A percentile compares a stretch with the other conserved stretches of the same genome.
phyloP scores from a whole-genome alignment of 345 rosid species.

The Conringia planisiliqua region DNA sequence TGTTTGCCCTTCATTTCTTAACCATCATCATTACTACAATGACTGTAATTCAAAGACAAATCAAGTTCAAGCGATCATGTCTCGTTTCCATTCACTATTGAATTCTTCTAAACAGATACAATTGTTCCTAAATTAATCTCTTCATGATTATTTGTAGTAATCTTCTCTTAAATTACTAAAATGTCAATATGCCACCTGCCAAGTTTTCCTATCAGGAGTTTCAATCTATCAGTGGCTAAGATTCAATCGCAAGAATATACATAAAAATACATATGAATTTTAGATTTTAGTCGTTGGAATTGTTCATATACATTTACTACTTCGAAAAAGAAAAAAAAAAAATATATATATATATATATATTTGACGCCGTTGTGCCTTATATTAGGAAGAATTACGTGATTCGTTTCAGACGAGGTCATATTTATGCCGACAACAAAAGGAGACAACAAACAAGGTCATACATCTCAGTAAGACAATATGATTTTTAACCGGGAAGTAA shows the following conservation, averaged over 20 bases:
- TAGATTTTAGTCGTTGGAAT: background rate
- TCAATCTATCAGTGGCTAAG: background rate
- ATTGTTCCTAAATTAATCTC: background rate
- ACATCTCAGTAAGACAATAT: background rate
- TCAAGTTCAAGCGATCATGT: slow-evolving; percentile 19
- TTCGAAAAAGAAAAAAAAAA: background rate
- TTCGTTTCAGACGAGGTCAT: background rate
- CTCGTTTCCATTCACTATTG: background rate
- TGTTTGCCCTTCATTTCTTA: background rate
- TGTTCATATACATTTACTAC: background rate
- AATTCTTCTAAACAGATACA: background rate
- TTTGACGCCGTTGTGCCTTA: background rate
- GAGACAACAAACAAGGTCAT: background rate
- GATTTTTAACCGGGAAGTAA: background rate
- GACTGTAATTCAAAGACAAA: slow-evolving; percentile 25
- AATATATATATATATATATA: too few relatives aligned
- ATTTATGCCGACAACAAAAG: slow-evolving; percentile 22
- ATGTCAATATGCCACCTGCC: background rate
- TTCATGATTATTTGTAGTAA: background rate
- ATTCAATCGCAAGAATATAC: background rate
- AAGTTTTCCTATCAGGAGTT: background rate
- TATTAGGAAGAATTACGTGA: background rate
- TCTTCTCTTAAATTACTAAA: background rate
- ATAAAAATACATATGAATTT: background rate
- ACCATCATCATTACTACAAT: slow-evolving; percentile 11